phyloP scores from a whole-genome alignment of 192 early-diverging fungal genomes.

The Dimargaris cristalligena region DNA sequence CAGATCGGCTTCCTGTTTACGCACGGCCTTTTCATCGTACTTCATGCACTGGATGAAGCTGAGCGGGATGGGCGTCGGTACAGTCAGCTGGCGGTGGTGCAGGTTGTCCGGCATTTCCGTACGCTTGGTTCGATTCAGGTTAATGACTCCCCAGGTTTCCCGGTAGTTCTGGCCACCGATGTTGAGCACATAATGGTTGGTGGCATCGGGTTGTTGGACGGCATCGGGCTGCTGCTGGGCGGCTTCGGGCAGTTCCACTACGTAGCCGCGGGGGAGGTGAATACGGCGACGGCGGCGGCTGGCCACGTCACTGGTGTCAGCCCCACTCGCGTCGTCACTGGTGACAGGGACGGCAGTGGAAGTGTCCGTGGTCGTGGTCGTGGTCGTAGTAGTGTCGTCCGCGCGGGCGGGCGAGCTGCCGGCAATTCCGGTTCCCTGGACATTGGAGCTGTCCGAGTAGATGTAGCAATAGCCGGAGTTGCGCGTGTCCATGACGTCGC shows the following conservation, averaged over 20 bases:
- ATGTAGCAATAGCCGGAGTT: constrained; percentile 24
- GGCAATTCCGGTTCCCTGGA: constrained; percentile 8
- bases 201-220: no score
- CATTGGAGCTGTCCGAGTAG: constrained; percentile 23
- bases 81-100: neutral
- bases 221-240: no score
- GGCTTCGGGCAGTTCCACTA: no score
- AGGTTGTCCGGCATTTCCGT: neutral
- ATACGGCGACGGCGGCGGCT: no score
- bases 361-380: no score
- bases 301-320: no score
- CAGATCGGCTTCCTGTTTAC: neutral
- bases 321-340: no score
- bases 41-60: neutral
- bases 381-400: no score
- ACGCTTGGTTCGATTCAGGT: neutral
- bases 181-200: neutral
- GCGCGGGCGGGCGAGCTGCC: neutral
- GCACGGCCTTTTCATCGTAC: neutral
- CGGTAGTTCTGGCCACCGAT: constrained; percentile 6
- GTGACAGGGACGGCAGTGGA: no score
- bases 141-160: neutral
- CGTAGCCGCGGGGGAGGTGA: no score
- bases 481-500: constrained; percentile 19
- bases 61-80: neutral